Conservation (phyloP, 352 stramenopile genomes). For the Pythium dissimile region DNA sequence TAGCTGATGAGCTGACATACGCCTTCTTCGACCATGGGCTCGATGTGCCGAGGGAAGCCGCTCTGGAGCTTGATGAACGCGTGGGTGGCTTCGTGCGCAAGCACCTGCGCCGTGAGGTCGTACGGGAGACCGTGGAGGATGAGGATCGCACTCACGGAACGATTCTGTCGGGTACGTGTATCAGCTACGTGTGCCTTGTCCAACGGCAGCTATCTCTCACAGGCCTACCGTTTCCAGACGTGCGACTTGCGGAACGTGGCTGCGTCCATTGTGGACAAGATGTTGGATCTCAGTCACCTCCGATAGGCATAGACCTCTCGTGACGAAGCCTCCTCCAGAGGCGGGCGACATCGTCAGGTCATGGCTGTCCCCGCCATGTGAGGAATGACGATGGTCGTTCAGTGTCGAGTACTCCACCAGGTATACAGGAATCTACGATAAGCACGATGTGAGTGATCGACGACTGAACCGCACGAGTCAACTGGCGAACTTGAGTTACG, state of each 20-base stretch:
- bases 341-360: slow-evolving; percentile 22
- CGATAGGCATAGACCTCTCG: slow-evolving; percentile 48
- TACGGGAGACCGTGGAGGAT: slow-evolving; percentile 72
- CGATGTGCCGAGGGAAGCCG: slow-evolving; percentile 41
- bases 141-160: slow-evolving; percentile 66
- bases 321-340: slow-evolving; percentile 32
- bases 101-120: slow-evolving; percentile 62
- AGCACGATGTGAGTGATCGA: too few relatives aligned
- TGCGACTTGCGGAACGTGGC: slow-evolving; percentile 35
- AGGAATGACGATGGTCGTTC: slow-evolving; percentile 42
- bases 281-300: slow-evolving; percentile 54
- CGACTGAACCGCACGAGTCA: too few relatives aligned
- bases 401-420: slow-evolving; percentile 54
- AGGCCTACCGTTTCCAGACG: slow-evolving; percentile 45
- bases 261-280: slow-evolving; percentile 37
- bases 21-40: slow-evolving; percentile 52
- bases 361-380: slow-evolving; percentile 1
- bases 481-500: too few relatives aligned
- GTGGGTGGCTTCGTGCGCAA: slow-evolving; percentile 76
- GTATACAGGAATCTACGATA: slow-evolving; percentile 52
- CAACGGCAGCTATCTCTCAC: not conserved
- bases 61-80: slow-evolving; percentile 70
- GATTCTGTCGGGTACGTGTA: slow-evolving; percentile 30
- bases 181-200: not conserved
- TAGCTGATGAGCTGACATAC: slow-evolving; percentile 78